Evolutionary conservation across 805 yeast genomes (phyloP).

Genomic region (Pichia thaimueangensis): DNA sequence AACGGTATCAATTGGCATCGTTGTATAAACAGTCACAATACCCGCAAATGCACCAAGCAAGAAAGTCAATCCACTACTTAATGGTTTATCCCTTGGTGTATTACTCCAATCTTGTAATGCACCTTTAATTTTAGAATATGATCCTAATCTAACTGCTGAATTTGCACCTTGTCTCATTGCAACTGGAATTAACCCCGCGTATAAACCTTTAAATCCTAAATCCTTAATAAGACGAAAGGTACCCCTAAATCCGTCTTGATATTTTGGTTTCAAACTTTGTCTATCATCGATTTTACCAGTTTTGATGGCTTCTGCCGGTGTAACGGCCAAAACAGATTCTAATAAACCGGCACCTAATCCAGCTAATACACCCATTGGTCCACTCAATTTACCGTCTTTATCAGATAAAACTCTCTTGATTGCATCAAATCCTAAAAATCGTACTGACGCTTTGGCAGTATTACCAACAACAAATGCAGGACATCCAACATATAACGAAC

Average conservation of each 20-base stretch:
- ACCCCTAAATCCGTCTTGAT: slow-evolving; percentile 61
- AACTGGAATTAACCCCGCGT: slow-evolving; percentile 87
- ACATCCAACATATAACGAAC: slow-evolving; percentile 86
- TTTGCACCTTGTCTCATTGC: slow-evolving; percentile 94
- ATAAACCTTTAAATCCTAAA: slow-evolving; percentile 76
- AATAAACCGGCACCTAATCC: slow-evolving; percentile 97
- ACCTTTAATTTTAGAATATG: slow-evolving; percentile 82
- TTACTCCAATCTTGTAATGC: slow-evolving; percentile 64
- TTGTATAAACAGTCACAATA: slow-evolving; percentile 79
- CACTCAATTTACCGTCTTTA: slow-evolving; percentile 78
- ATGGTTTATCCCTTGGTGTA: slow-evolving; percentile 63
- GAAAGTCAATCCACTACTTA: slow-evolving; percentile 75
- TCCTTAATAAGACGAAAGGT: slow-evolving; percentile 62
- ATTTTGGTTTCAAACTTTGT: slow-evolving; percentile 68
- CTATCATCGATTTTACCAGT: slow-evolving; percentile 94
- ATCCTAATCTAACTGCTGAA: slow-evolving; percentile 89
- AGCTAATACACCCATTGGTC: slow-evolving; percentile 87
- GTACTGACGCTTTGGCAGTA: slow-evolving; percentile 92
- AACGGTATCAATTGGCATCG: slow-evolving; percentile 94
- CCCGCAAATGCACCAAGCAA: slow-evolving; percentile 89
- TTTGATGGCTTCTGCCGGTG: slow-evolving; percentile 95
- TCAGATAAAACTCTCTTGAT: slow-evolving; percentile 75
- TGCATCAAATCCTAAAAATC: slow-evolving; percentile 88
- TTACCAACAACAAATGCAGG: slow-evolving; percentile 95
- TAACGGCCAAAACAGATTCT: slow-evolving; percentile 88